phyloP scores from a whole-genome alignment of 495 filamentous ascomycete genomes.

The Coniosporium apollinis region DNA sequence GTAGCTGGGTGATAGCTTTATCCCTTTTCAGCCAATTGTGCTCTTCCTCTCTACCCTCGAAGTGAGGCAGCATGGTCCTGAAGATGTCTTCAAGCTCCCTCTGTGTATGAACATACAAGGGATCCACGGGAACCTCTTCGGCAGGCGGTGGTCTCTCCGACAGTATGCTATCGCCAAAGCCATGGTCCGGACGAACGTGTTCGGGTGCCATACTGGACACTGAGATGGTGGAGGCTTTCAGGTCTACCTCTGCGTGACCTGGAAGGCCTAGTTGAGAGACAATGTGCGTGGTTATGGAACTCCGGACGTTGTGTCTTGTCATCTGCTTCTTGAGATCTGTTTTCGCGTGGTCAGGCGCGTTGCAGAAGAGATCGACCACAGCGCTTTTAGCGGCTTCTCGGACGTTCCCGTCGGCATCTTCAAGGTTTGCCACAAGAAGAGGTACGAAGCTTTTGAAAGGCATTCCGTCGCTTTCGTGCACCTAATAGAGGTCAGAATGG shows the following conservation, averaged over 20 bases:
- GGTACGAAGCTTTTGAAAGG: slow-evolving; percentile 72
- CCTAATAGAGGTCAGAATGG: slow-evolving; percentile 32
- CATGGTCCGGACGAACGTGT: slow-evolving; percentile 11
- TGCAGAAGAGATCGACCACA: slow-evolving; percentile 68
- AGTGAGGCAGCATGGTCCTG: slow-evolving; percentile 57
- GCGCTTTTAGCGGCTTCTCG: slow-evolving; percentile 66
- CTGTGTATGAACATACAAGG: slow-evolving; percentile 60
- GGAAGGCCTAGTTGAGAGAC: slow-evolving; percentile 50
- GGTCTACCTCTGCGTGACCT: slow-evolving; percentile 31
- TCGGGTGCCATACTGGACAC: slow-evolving; percentile 14
- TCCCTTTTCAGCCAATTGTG: slow-evolving; percentile 81
- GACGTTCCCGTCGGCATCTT: slow-evolving; percentile 76
- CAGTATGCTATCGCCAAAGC: slow-evolving; percentile 19
- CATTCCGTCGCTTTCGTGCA: slow-evolving; percentile 58
- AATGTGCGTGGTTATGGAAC: slow-evolving; percentile 67
- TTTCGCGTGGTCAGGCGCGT: slow-evolving; percentile 68
- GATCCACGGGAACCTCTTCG: slow-evolving; percentile 55
- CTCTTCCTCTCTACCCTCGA: slow-evolving; percentile 83
- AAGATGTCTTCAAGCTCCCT: slow-evolving; percentile 75
- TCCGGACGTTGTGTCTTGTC: slow-evolving; percentile 59
- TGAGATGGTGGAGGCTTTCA: slow-evolving; percentile 24
- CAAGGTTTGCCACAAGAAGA: slow-evolving; percentile 63
- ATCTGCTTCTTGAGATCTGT: slow-evolving; percentile 74
- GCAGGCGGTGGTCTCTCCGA: slow-evolving; percentile 20
- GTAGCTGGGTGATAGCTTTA: slow-evolving; percentile 54